phyloP scores from a whole-genome alignment of 2,329 filamentous ascomycete genomes.

The Fusarium gaditjirri region DNA sequence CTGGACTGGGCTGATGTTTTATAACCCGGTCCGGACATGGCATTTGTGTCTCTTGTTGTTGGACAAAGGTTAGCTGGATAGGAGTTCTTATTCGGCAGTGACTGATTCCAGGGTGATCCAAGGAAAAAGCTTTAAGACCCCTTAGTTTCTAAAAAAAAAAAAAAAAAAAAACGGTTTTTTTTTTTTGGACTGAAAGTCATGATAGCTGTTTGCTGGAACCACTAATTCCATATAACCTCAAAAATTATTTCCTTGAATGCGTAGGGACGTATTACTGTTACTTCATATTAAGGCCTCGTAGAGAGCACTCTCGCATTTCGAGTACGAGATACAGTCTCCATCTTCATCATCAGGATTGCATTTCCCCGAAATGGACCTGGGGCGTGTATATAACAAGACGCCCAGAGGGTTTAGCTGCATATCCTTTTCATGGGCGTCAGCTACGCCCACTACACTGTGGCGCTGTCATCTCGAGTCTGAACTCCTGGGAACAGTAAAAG shows the following conservation, averaged over 20 bases:
- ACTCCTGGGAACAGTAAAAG: slow-evolving; percentile 17
- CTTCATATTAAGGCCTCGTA: neutral
- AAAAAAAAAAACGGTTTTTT: no score
- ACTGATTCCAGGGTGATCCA: slow-evolving; percentile 16
- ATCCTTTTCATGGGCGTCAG: slow-evolving; percentile 24
- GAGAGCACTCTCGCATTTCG: slow-evolving; percentile 5
- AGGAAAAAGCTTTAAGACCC: slow-evolving; percentile 24
- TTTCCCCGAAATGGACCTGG: slow-evolving; percentile 6
- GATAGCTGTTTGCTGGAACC: neutral
- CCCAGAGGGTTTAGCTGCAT: slow-evolving; percentile 40
- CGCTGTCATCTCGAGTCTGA: slow-evolving; percentile 22
- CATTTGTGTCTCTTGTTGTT: slow-evolving; percentile 17
- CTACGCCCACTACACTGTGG: slow-evolving; percentile 33
- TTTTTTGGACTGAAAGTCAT: neutral
- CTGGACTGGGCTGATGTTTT: slow-evolving; percentile 21
- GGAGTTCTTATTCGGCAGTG: slow-evolving; percentile 34
- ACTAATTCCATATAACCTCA: neutral
- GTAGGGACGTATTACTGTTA: neutral
- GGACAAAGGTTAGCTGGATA: slow-evolving; percentile 7
- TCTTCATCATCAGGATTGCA: slow-evolving; percentile 9
- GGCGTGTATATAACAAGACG: slow-evolving; percentile 34
- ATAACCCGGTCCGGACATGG: neutral
- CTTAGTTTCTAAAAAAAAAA: no score
- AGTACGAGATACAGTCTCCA: slow-evolving; percentile 12
- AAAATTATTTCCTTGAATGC: neutral